These are phyloP conservation scores for Henckelia pumila DNA, from an alignment of 257 asterid species.

Conservation along the genomic window DNA sequence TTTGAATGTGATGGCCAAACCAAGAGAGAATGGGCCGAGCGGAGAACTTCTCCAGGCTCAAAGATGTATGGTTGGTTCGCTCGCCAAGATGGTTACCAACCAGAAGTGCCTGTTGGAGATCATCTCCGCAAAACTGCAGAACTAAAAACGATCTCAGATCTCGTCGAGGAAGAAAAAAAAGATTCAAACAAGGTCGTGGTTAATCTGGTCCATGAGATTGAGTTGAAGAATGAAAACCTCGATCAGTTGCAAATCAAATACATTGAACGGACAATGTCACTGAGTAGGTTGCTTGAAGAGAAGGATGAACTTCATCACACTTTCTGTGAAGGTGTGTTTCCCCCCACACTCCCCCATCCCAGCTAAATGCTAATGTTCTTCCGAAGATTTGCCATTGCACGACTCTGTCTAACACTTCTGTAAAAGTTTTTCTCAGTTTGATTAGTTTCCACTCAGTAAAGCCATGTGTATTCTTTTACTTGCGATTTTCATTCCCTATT, in stretches of 20 bases:
- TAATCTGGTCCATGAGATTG: conserved; percentile 61
- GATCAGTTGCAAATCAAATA: conserved; percentile 54
- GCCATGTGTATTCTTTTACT: background rate
- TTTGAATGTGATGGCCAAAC: conserved; percentile 46
- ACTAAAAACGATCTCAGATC: conserved; percentile 47
- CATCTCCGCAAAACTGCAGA: conserved; percentile 46
- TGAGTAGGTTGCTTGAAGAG: conserved; percentile 80
- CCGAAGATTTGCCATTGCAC: background rate
- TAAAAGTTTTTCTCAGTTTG: background rate
- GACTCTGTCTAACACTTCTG: background rate
- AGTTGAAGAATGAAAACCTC: conserved; percentile 61
- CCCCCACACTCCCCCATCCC: conserved; percentile 14
- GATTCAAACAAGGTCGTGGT: conserved; percentile 52
- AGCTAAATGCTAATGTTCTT: conserved; percentile 14
- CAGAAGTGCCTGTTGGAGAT: conserved; percentile 56
- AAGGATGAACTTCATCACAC: conserved; percentile 72
- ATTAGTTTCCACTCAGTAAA: background rate
- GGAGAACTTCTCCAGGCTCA: conserved; percentile 30
- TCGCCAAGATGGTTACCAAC: conserved; percentile 50
- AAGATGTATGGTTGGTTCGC: conserved; percentile 64
- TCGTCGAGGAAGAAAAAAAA: conserved; percentile 40
- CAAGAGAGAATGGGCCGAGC: conserved; percentile 53
- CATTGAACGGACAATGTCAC: conserved; percentile 57
- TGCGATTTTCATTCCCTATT: background rate
- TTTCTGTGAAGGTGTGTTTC: conserved; percentile 64